These are phyloP conservation scores for Nigrograna mackinnonii DNA, from an alignment of 2,329 filamentous ascomycete species.

Conservation along the genomic window DNA sequence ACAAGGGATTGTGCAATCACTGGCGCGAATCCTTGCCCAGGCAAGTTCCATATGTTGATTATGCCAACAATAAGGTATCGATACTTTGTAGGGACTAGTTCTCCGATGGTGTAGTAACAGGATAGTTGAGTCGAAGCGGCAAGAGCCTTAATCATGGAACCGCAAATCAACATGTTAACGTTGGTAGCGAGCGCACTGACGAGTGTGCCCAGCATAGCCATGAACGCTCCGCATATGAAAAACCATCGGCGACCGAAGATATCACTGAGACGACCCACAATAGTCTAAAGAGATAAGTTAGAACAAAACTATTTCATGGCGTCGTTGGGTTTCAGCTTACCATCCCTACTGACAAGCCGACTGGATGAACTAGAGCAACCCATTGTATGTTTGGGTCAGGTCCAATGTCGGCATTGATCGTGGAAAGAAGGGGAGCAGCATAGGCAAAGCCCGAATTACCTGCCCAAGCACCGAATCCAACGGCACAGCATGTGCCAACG, in stretches of 20 bases:
- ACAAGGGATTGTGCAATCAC: conserved; percentile 50
- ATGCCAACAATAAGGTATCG: too few species aligned
- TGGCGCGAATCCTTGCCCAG: conserved; percentile 52
- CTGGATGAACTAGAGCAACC: conserved; percentile 32
- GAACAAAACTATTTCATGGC: too few species aligned
- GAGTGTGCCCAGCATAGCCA: background rate
- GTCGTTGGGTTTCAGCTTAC: too few species aligned
- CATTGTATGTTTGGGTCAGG: conserved; percentile 27
- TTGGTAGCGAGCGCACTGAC: background rate
- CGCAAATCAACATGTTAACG: background rate
- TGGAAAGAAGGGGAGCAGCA: too few species aligned
- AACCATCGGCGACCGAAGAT: background rate
- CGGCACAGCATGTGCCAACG: too few species aligned
- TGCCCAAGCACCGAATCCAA: too few species aligned
- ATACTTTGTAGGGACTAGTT: background rate
- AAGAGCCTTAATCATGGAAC: background rate
- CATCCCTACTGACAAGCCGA: conserved; percentile 23
- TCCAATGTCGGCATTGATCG: conserved; percentile 32
- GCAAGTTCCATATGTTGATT: conserved; percentile 1
- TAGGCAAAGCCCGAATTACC: too few species aligned
- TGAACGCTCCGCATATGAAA: background rate
- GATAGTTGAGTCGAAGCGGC: too few species aligned
- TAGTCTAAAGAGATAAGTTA: too few species aligned
- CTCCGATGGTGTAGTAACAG: too few species aligned
- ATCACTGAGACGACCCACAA: background rate